Percentiles rank a stretch among this genome's conserved stretches.
Evolutionary conservation across 441 rosid genomes (phyloP).

Genomic region (Populus tomentosa): DNA sequence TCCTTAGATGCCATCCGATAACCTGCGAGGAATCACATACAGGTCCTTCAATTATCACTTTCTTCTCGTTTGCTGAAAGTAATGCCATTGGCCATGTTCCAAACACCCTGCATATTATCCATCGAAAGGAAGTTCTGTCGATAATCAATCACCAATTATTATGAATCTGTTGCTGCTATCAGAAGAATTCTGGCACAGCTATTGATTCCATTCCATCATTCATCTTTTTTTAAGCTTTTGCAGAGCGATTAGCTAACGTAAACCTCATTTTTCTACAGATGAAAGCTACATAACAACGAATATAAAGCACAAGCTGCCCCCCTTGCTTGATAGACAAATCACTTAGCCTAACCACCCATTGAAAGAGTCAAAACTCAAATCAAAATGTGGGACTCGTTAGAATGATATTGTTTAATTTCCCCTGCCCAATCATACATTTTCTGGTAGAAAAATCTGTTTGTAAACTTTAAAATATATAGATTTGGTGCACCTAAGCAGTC

Average conservation of each 20-base stretch:
- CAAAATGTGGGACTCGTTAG: no score
- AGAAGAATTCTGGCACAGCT: no score
- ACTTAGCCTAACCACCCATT: background rate
- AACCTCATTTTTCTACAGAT: background rate
- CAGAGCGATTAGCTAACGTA: background rate
- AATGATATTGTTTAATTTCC: no score
- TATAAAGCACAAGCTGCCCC: background rate
- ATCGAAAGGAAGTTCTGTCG: background rate
- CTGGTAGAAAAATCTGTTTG: no score
- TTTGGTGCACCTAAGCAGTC: no score
- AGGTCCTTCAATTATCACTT: constrained; percentile 72
- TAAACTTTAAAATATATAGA: no score
- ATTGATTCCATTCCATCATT: no score
- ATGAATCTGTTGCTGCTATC: background rate
- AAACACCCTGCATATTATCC: constrained; percentile 47
- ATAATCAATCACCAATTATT: background rate
- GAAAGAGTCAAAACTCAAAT: background rate
- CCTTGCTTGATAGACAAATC: background rate
- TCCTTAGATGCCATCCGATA: constrained; percentile 81
- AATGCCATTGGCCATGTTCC: constrained; percentile 93
- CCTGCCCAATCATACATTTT: background rate
- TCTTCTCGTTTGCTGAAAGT: constrained; percentile 50
- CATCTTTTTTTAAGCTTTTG: background rate
- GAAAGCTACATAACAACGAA: background rate
- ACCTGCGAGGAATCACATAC: constrained; percentile 82